Conservation (phyloP, 305 asterid genomes). For the Fraxinus albicans region DNA sequence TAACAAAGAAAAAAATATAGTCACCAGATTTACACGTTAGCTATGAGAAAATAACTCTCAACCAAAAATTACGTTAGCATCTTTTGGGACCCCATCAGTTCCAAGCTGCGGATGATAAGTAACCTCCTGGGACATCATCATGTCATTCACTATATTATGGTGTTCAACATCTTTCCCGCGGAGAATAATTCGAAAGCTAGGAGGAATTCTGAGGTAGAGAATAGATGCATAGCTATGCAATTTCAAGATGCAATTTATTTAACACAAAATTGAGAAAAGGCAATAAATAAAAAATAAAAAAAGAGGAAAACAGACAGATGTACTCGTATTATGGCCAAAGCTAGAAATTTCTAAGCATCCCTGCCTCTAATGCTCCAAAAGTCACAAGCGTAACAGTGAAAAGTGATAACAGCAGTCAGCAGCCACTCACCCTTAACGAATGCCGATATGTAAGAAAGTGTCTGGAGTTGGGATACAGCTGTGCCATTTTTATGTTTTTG, state of each 20-base stretch:
- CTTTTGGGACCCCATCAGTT: constrained; percentile 64
- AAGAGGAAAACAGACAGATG: not conserved
- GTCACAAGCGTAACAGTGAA: constrained; percentile 7
- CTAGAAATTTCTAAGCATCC: constrained; percentile 1
- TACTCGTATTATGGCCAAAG: not conserved
- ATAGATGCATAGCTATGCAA: constrained; percentile 92
- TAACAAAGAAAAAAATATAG: constrained; percentile 21
- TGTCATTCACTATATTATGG: constrained; percentile 93
- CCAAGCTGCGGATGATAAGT: constrained; percentile 90
- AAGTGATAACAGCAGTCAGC: constrained; percentile 14
- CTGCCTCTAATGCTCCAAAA: constrained; percentile 1
- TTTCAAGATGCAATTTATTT: constrained; percentile 25
- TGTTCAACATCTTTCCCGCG: constrained; percentile 93
- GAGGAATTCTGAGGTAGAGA: constrained; percentile 87
- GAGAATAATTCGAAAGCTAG: constrained; percentile 74
- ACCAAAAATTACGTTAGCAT: constrained; percentile 54
- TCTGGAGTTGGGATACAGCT: constrained; percentile 76
- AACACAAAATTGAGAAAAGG: constrained; percentile 13
- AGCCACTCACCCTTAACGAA: constrained; percentile 72
- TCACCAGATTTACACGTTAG: constrained; percentile 18
- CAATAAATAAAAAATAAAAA: not conserved
- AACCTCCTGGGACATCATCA: constrained; percentile 95
- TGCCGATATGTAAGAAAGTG: constrained; percentile 94
- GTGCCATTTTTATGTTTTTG: constrained; percentile 84
- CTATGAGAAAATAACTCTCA: constrained; percentile 6